Base-by-base conservation (phyloP, 2,329 filamentous ascomycete species). In the Penicillium glabrum region DNA sequence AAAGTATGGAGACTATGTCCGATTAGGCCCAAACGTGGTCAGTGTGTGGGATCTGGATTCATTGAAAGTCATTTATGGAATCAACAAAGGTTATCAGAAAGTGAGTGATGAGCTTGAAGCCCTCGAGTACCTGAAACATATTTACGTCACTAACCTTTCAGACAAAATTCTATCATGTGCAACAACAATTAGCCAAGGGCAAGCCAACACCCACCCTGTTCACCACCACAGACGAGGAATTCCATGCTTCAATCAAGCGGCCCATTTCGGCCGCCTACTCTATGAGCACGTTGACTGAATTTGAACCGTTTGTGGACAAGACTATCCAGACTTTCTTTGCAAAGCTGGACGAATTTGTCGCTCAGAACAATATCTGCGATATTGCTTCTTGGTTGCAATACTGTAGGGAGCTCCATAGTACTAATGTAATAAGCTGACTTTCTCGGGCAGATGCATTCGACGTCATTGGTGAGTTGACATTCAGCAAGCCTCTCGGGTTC, bases 221-320 rank as follows among this genome's bases (percentile, higher is more conserved):
- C 46, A 60, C 59, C 3, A 60, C 63, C 5, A 55, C 60, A 4
- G 60, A 67, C 39, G 77, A 80, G 51, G 62, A 54, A 1, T 72
- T 73, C 24, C 79, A 81, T 59, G 72, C 74, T 2, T 68, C 63
- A 10, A 74, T 77, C 7, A 77, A 76, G 46, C 69, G 73, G 14
- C 66, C 72, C 1, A 69, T 79, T 13, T 72, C 77, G 0, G 66
- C 67, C 33, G 69, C 73, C 0, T 80, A 80, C 58, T 72, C 75
- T 1, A 70, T 80, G 66, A 75, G 67, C 21, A 77, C 70, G 0
- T 56, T 80, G 13, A 69, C 78, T 6, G 71, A 74, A 11, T 77
- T 74, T 44, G 73, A 76, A 51, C 67, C 68, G 1, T 70, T 73
- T 29, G 73, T 76, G 6, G 72, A 77, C 51, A 66, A 59, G 2